Base-by-base conservation (phyloP, 2,329 filamentous ascomycete genomes). In the Pestalotiopsis sp. region DNA sequence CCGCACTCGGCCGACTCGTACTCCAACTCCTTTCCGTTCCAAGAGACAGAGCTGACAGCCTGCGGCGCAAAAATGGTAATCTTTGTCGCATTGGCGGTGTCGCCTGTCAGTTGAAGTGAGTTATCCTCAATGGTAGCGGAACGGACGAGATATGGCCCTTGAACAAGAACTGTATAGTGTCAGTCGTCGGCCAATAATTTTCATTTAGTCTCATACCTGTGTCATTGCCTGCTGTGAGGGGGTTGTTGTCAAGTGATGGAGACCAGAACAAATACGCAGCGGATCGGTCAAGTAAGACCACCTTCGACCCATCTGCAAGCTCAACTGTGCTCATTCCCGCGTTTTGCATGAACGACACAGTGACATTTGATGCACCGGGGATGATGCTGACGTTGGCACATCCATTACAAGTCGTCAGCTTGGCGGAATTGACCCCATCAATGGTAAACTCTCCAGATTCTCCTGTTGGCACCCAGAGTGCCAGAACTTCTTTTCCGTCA, bases 251-350 rank as follows among this genome's bases (percentile, higher is more conserved):
- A 7, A 87, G 78, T 1, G 83, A 78, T 3, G 88, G 85, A 0
- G 84, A 85, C 83, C 87, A 90, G 74, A 90, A 88, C 0, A 81
- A 78, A 73, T 89, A 90, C 0, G 88, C 88, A 0, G 84, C 78
- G 1, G 81, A 77, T 12, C 87, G 80, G 70, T 90, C 87, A 14
- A 89, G 78, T 1, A 90, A 76, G 17, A 89, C 80, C 11, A 88
- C 80, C 1, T 82, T 78, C 1, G 85, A 78, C 0, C 84, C 83
- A 66, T 86, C 84, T 3, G 80, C 79, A 9, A 86, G 76, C 5
- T 83, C 78, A 0, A 90, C 65, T 0, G 85, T 75, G 17, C 82
- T 85, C 66, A 83, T 81, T 0, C 87, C 87, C 20, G 80, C 76
- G 0, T 77, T 78, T 67, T 89, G 86, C 0, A 81, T 84, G 67